phyloP scores from a whole-genome alignment of 192 early-diverging fungal genomes.

The Entomortierella parvispora region DNA sequence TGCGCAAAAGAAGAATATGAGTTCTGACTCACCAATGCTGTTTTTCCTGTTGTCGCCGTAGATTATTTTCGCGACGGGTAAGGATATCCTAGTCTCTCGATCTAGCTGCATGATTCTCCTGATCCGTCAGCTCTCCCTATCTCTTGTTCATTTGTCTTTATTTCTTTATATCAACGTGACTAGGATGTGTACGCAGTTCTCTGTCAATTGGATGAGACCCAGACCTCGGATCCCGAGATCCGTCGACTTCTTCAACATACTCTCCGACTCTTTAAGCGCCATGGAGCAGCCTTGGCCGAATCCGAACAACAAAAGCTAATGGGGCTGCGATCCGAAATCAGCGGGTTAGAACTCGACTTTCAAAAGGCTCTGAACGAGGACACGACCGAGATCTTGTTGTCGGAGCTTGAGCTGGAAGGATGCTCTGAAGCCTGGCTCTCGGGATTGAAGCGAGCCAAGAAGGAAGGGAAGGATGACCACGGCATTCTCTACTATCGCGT shows the following conservation, averaged over 20 bases:
- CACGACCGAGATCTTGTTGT: constrained; percentile 59
- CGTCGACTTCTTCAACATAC: constrained; percentile 76
- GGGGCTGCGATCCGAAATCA: constrained; percentile 72
- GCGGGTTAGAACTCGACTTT: constrained; percentile 77
- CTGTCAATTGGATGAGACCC: constrained; percentile 59
- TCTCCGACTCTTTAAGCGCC: constrained; percentile 70
- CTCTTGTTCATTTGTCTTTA: neutral
- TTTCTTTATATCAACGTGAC: neutral
- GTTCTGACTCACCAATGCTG: too few species aligned
- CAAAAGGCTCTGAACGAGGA: constrained; percentile 77
- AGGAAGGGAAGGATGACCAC: neutral
- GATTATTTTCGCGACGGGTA: constrained; percentile 24
- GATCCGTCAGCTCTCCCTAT: neutral
- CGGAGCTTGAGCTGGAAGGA: constrained; percentile 39
- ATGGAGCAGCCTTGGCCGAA: constrained; percentile 75
- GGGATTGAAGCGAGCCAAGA: constrained; percentile 44
- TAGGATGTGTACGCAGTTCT: constrained; percentile 73
- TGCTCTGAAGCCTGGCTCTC: constrained; percentile 56
- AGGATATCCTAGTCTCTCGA: neutral
- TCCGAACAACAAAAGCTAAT: constrained; percentile 69
- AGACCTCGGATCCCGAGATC: constrained; percentile 67
- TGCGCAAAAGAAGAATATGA: neutral
- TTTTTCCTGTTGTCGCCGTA: too few species aligned
- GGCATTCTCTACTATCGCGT: constrained; percentile 76
- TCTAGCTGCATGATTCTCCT: neutral